These are phyloP conservation scores for Boletus vinaceobasis DNA, from an alignment of 768 basidiomycete species.

Conservation along the genomic window DNA sequence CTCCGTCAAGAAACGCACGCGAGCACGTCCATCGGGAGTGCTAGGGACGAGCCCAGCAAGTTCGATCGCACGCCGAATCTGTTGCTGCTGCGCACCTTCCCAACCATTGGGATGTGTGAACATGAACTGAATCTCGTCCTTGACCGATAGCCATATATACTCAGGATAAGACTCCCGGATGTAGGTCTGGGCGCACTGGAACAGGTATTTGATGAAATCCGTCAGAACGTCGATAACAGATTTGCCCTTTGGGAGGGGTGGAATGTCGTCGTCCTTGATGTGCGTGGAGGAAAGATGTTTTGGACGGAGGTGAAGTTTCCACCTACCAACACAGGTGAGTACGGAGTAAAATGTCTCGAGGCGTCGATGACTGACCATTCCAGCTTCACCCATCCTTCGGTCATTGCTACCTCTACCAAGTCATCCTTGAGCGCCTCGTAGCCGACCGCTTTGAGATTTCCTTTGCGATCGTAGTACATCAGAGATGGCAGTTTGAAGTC, in stretches of 20 bases:
- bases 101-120: conserved; percentile 63
- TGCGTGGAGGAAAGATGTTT: conserved; percentile 25
- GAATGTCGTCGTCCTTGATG: conserved; percentile 30
- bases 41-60: conserved; percentile 47
- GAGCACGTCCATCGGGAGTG: conserved; percentile 32
- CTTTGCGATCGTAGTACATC: conserved; percentile 41
- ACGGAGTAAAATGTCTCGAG: background rate
- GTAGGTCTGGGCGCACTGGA: conserved; percentile 39
- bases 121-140: conserved; percentile 43
- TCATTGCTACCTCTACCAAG: conserved; percentile 33
- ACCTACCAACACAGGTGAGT: conserved; percentile 14
- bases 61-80: conserved; percentile 50
- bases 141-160: conserved; percentile 44
- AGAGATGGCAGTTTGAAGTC: conserved; percentile 45
- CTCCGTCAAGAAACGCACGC: conserved; percentile 54
- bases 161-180: conserved; percentile 41
- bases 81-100: conserved; percentile 53
- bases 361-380: conserved; percentile 34
- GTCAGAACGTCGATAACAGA: conserved; percentile 37
- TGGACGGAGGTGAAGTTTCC: conserved; percentile 39
- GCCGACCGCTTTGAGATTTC: conserved; percentile 36
- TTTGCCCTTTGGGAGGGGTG: conserved; percentile 39
- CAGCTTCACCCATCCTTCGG: conserved; percentile 40
- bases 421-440: conserved; percentile 40
- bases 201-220: conserved; percentile 45